Percentiles rank a stretch among this genome's conserved stretches.
phyloP scores from a whole-genome alignment of 441 rosid genomes.

The Erodium trifolium region DNA sequence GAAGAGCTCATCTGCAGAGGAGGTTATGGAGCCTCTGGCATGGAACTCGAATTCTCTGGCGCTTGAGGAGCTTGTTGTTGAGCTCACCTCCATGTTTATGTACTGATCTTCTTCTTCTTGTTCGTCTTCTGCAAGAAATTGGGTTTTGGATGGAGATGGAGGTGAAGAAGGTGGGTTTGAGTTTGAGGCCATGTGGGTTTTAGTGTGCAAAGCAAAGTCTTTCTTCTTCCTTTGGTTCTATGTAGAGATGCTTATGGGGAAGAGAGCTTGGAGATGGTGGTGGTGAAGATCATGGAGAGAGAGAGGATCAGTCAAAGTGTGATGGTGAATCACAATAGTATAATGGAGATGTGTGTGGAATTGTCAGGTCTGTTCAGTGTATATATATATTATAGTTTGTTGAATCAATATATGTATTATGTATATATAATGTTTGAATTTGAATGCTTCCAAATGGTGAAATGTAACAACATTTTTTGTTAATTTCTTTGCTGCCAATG shows the following conservation, averaged over 20 bases:
- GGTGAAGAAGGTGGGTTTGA: conserved; percentile 17
- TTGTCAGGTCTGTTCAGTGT: conserved; percentile 20
- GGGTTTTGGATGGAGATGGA: not conserved
- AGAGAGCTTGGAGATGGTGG: conserved; percentile 35
- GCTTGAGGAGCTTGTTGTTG: conserved; percentile 30
- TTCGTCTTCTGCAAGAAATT: not conserved
- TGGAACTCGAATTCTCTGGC: conserved; percentile 73
- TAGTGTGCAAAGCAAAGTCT: no score
- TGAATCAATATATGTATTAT: not conserved
- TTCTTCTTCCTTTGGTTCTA: not conserved
- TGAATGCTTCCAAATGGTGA: conserved; percentile 33
- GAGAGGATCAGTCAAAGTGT: conserved; percentile 60
- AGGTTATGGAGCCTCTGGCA: conserved; percentile 25
- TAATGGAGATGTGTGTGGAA: conserved; percentile 18
- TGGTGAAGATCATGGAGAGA: no score
- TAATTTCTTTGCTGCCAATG: not conserved
- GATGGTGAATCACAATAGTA: conserved; percentile 28
- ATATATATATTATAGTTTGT: not conserved
- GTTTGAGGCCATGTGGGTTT: conserved; percentile 22
- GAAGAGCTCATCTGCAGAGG: conserved; percentile 91
- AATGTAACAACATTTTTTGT: conserved; percentile 18
- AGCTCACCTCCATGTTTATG: conserved; percentile 66
- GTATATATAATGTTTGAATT: not conserved
- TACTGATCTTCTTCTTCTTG: conserved; percentile 46
- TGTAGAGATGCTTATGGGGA: conserved; percentile 27